Evolutionary conservation across 1,284 basidiomycete species (phyloP).

Genomic region (Fomitopsis schrenkii): DNA sequence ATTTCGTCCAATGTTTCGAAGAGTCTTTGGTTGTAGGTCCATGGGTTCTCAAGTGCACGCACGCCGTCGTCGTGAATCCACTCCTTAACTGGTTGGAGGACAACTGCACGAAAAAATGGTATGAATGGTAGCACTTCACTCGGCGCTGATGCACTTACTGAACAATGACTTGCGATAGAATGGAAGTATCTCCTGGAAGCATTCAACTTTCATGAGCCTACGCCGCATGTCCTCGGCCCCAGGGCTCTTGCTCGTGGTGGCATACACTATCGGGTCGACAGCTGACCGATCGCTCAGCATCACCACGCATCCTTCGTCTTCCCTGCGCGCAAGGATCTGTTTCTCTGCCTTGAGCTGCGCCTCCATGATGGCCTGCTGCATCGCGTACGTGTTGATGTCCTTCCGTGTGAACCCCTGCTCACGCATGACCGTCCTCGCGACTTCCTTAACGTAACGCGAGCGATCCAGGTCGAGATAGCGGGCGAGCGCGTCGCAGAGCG

Average conservation of each 20-base stretch:
- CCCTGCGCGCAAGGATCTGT: constrained; percentile 17
- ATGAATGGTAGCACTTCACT: not conserved
- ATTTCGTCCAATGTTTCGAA: constrained; percentile 37
- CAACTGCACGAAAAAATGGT: constrained; percentile 23
- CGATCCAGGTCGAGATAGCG: constrained; percentile 33
- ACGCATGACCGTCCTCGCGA: constrained; percentile 55
- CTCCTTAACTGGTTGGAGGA: constrained; percentile 50
- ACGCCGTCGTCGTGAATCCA: constrained; percentile 64
- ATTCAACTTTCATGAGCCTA: constrained; percentile 30
- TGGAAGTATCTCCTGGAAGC: constrained; percentile 38
- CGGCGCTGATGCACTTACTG: constrained; percentile 9
- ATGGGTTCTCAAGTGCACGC: constrained; percentile 47
- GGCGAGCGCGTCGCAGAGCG: constrained; percentile 50
- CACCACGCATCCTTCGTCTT: constrained; percentile 26
- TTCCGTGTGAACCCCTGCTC: constrained; percentile 45
- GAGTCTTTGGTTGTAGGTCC: constrained; percentile 37
- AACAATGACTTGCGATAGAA: constrained; percentile 41
- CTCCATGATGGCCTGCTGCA: constrained; percentile 58
- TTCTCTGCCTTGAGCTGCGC: constrained; percentile 47
- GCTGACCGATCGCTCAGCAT: constrained; percentile 61
- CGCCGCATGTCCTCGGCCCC: constrained; percentile 33
- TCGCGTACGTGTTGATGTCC: constrained; percentile 44
- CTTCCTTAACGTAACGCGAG: constrained; percentile 46
- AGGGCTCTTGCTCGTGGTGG: constrained; percentile 36
- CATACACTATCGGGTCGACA: constrained; percentile 59